Percentiles rank a stretch among this genome's conserved stretches.
phyloP scores from a whole-genome alignment of 2,329 filamentous ascomycete genomes.

The Pseudogymnoascus sp. region DNA sequence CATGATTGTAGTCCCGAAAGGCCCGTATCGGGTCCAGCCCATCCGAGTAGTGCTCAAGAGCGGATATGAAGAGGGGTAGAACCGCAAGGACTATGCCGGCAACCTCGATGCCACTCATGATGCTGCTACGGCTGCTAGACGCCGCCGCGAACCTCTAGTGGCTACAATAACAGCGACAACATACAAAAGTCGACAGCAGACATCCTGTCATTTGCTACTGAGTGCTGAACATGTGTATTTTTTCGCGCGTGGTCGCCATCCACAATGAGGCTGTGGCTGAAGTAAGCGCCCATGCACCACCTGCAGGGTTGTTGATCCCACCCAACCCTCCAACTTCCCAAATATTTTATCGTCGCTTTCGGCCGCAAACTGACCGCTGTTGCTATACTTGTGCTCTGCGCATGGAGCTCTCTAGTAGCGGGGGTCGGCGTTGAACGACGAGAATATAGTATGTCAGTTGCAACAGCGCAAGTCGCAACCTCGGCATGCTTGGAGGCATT shows the following conservation, averaged over 20 bases:
- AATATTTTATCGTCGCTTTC: neutral
- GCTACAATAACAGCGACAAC: neutral
- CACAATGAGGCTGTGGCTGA: conserved; percentile 5
- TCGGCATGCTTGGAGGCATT: conserved; percentile 1
- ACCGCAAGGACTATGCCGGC: conserved; percentile 5
- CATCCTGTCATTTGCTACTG: neutral
- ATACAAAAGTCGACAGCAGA: neutral
- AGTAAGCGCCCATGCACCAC: conserved; percentile 2
- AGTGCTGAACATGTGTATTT: neutral
- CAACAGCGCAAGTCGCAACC: neutral
- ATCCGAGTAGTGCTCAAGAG: conserved; percentile 6
- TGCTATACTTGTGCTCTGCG: neutral
- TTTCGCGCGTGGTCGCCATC: neutral
- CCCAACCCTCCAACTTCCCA: neutral
- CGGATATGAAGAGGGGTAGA: conserved; percentile 7
- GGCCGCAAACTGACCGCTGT: neutral
- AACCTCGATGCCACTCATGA: conserved; percentile 4
- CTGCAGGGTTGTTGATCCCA: neutral
- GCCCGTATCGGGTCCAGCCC: neutral
- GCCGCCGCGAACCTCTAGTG: neutral
- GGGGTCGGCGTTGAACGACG: neutral
- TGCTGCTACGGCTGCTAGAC: neutral
- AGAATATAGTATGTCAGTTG: neutral
- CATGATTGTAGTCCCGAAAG: neutral
- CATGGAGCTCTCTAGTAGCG: neutral